Conservation (phyloP, 2,329 filamentous ascomycete species). For the Fusarium metavorans region DNA sequence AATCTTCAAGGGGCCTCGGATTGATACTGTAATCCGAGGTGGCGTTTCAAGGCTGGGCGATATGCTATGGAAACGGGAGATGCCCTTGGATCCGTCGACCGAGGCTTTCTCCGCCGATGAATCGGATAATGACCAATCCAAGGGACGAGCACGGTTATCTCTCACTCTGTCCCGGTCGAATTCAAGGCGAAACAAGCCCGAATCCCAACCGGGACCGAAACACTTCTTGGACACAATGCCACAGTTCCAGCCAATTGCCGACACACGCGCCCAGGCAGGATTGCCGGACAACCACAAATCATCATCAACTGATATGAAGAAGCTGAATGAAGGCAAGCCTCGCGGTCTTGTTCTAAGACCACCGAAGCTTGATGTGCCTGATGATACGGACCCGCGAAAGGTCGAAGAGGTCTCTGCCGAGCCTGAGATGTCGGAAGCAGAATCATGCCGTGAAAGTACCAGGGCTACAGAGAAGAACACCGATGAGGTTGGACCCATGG, state of each 20-base stretch:
- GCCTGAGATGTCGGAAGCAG: constrained; percentile 54
- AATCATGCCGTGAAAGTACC: constrained; percentile 49
- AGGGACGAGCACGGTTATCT: constrained; percentile 55
- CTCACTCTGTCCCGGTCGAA: constrained; percentile 51
- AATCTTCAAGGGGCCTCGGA: constrained; percentile 81
- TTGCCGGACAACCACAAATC: constrained; percentile 29
- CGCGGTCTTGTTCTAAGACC: constrained; percentile 63
- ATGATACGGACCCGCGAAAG: constrained; percentile 52
- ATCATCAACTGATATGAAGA: constrained; percentile 23
- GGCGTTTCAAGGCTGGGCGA: constrained; percentile 69
- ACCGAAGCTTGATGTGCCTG: constrained; percentile 61
- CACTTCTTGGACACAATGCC: constrained; percentile 66
- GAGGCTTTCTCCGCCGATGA: constrained; percentile 61
- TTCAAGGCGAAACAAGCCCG: constrained; percentile 48
- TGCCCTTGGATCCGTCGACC: constrained; percentile 46
- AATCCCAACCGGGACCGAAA: constrained; percentile 51
- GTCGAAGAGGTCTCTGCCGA: constrained; percentile 39
- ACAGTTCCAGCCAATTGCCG: constrained; percentile 57
- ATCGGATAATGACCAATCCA: constrained; percentile 59
- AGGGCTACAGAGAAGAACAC: constrained; percentile 51
- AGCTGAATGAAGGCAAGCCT: constrained; percentile 51
- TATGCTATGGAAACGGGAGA: constrained; percentile 68
- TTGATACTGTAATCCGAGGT: constrained; percentile 77
- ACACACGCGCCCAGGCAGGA: constrained; percentile 34
- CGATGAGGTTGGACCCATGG: constrained; percentile 48